A percentile compares a stretch with the other conserved stretches of the same genome.
Evolutionary conservation across 2,329 filamentous ascomycete species (phyloP).

Genomic region (Ophiostoma australiae): DNA sequence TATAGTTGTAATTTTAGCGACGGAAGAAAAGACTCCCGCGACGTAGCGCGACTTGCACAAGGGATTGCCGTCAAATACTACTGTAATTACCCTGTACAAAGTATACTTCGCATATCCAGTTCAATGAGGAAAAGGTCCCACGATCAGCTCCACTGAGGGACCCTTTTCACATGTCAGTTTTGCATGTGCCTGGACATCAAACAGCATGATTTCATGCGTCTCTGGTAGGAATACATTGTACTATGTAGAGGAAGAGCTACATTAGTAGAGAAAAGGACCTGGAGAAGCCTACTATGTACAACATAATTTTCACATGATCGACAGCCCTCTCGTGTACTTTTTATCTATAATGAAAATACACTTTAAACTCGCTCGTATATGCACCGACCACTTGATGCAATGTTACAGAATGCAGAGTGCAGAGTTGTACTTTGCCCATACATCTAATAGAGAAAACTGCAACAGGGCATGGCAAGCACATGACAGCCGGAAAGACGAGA

Average conservation of each 20-base stretch:
- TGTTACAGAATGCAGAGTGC: neutral
- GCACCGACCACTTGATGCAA: neutral
- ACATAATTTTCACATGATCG: neutral
- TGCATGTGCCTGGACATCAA: neutral
- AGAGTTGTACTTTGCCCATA: neutral
- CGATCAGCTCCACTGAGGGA: conserved; percentile 4
- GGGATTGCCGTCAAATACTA: neutral
- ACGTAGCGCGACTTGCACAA: neutral
- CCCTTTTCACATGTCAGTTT: conserved; percentile 22
- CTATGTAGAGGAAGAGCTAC: neutral
- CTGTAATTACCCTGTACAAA: neutral
- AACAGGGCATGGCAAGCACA: neutral
- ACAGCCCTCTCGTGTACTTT: neutral
- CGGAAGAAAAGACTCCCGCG: neutral
- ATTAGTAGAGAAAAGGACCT: too few relatives aligned
- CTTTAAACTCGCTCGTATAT: conserved; percentile 1
- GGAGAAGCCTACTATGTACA: too few relatives aligned
- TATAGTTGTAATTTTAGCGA: neutral
- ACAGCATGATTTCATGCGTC: conserved; percentile 11
- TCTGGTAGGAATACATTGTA: neutral
- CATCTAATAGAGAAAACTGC: neutral
- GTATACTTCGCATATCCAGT: neutral
- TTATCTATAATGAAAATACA: neutral
- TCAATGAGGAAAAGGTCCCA: neutral
- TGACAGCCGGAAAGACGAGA: neutral